These are phyloP conservation scores for Naumovozyma baii DNA, from an alignment of 805 yeast species.

Conservation along the genomic window DNA sequence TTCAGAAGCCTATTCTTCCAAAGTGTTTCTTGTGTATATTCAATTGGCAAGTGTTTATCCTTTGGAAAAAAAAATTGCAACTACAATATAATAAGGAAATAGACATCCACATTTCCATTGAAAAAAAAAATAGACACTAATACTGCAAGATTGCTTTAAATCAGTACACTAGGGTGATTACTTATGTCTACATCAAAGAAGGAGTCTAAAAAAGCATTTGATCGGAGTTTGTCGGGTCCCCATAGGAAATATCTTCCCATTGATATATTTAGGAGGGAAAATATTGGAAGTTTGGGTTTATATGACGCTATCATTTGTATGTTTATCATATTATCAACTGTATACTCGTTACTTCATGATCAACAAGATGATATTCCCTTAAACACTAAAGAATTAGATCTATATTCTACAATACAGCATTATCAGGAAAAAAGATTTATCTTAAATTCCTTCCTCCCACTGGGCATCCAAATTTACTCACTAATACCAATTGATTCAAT, in stretches of 20 bases:
- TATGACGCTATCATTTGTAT: constrained; percentile 6
- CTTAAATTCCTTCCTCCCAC: constrained; percentile 14
- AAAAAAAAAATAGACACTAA: no score
- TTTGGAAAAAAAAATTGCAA: no score
- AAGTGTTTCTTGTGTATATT: no score
- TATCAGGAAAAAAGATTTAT: constrained; percentile 12
- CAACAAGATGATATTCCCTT: neutral
- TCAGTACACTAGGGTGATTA: no score
- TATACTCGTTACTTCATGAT: neutral
- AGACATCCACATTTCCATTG: no score
- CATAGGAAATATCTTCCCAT: constrained; percentile 8
- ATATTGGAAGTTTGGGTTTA: constrained; percentile 7
- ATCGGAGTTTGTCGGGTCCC: no score
- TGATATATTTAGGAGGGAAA: constrained; percentile 6
- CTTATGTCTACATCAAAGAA: no score
- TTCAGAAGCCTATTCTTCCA: no score
- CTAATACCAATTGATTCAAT: constrained; percentile 3
- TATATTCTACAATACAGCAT: constrained; percentile 5
- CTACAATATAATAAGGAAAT: no score
- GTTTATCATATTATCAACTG: neutral
- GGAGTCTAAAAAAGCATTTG: no score
- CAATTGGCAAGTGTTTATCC: no score
- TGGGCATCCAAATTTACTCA: constrained; percentile 19
- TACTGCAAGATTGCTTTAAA: no score
- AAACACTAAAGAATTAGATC: constrained; percentile 6